Evolutionary conservation across 106 monocot genomes (phyloP).

Genomic region (Amphibolis antarctica): DNA sequence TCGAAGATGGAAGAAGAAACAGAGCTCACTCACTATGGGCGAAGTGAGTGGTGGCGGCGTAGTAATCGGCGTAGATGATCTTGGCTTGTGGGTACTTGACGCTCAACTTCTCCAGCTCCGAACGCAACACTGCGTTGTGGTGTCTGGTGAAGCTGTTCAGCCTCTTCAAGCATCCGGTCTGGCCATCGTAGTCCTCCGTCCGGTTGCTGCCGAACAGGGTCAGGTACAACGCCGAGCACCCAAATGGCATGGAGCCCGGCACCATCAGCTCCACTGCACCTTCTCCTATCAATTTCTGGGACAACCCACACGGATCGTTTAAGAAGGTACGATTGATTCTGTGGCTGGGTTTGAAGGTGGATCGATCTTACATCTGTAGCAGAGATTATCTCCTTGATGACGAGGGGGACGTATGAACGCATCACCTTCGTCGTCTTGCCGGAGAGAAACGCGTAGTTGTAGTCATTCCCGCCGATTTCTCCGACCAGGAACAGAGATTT

Average conservation of each 20-base stretch:
- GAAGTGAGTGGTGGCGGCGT: slow-evolving; percentile 19
- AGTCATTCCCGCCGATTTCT: slow-evolving; percentile 52
- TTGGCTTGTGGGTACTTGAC: slow-evolving; percentile 23
- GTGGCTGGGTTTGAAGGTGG: too few species aligned
- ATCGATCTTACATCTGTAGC: slow-evolving; percentile 16
- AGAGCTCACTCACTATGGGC: too few species aligned
- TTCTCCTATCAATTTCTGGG: background rate
- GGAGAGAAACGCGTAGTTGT: slow-evolving; percentile 16
- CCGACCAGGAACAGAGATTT: slow-evolving; percentile 38
- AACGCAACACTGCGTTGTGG: slow-evolving; percentile 24
- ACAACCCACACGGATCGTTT: too few species aligned
- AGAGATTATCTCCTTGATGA: slow-evolving; percentile 10
- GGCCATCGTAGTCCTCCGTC: slow-evolving; percentile 26
- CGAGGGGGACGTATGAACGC: slow-evolving; percentile 5
- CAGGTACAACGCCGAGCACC: slow-evolving; percentile 33
- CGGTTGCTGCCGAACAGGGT: slow-evolving; percentile 5
- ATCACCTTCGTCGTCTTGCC: slow-evolving; percentile 5
- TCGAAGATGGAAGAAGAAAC: too few species aligned
- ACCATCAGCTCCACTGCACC: slow-evolving; percentile 53
- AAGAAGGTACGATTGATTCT: too few species aligned
- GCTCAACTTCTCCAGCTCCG: slow-evolving; percentile 23
- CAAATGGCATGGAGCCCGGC: slow-evolving; percentile 42
- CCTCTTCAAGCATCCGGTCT: slow-evolving; percentile 41
- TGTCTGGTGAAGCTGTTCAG: slow-evolving; percentile 37
- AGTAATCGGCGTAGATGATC: slow-evolving; percentile 70